Percentiles rank a stretch among this genome's conserved stretches.
These are phyloP conservation scores for Malassezia obtusa DNA, from an alignment of 1,284 basidiomycete species.

Conservation along the genomic window DNA sequence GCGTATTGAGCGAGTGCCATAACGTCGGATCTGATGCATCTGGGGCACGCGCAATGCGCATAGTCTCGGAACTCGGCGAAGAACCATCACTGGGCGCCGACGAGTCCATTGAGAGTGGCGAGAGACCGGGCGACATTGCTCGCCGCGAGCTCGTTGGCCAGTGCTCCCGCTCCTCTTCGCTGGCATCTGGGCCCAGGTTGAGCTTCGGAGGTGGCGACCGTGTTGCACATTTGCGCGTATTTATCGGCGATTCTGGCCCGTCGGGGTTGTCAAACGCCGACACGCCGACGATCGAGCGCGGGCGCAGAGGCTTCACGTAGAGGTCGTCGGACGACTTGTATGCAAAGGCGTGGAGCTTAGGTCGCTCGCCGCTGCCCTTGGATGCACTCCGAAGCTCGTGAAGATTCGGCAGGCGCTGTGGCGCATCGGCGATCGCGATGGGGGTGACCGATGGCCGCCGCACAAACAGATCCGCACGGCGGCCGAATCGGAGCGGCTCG, in stretches of 20 bases:
- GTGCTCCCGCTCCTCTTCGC: background rate
- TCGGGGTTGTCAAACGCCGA: background rate
- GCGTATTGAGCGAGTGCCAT: too few relatives aligned
- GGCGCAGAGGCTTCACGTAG: background rate
- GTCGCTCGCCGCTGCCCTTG: background rate
- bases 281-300: background rate
- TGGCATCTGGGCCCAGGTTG: background rate
- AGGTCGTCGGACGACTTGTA: background rate
- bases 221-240: background rate
- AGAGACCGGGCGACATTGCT: background rate
- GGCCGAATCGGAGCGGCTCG: background rate
- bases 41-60: background rate
- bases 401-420: background rate
- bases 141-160: background rate
- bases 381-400: background rate
- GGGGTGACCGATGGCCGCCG: background rate
- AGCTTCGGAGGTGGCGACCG: background rate
- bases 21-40: too few relatives aligned
- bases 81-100: background rate
- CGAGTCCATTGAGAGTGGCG: background rate
- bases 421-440: background rate
- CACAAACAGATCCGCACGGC: conserved; percentile 11
- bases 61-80: background rate
- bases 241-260: background rate
- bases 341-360: background rate